phyloP scores from a whole-genome alignment of 192 early-diverging fungal species.

The Umbelopsis vinacea region DNA sequence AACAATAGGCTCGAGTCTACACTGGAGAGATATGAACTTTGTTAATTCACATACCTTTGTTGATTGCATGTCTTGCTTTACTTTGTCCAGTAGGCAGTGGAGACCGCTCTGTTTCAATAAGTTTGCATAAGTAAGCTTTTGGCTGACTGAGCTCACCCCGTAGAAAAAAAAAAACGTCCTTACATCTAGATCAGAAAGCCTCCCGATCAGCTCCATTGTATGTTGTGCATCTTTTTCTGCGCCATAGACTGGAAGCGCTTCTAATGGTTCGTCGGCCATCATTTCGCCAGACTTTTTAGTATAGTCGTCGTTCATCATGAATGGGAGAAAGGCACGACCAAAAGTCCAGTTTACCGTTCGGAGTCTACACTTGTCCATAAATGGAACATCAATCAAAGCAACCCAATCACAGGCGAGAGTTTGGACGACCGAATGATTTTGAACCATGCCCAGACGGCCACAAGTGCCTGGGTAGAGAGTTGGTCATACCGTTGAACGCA shows the following conservation, averaged over 20 bases:
- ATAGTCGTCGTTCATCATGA: constrained; percentile 14
- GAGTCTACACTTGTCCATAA: constrained; percentile 17
- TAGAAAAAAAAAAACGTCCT: neutral
- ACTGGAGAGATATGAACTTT: neutral
- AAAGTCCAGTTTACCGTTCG: neutral
- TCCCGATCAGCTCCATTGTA: neutral
- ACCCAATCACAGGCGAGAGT: constrained; percentile 9
- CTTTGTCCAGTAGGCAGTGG: constrained; percentile 65
- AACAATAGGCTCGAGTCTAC: neutral
- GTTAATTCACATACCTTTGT: constrained; percentile 57
- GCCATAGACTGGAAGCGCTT: neutral
- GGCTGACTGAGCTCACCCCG: neutral
- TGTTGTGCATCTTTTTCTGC: neutral
- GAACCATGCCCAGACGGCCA: neutral
- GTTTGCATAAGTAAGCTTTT: neutral
- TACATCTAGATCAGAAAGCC: constrained; percentile 21
- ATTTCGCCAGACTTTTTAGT: constrained; percentile 20
- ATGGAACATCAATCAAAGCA: constrained; percentile 12
- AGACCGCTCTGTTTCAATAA: constrained; percentile 61
- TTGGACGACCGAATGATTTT: neutral
- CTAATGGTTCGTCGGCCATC: neutral
- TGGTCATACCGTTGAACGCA: too few relatives aligned
- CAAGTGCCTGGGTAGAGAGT: too few relatives aligned
- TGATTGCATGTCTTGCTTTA: constrained; percentile 66
- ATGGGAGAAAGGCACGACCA: neutral